Base-by-base conservation (phyloP, 176 grass and related monocot species). In the Hordeum vulgare region DNA sequence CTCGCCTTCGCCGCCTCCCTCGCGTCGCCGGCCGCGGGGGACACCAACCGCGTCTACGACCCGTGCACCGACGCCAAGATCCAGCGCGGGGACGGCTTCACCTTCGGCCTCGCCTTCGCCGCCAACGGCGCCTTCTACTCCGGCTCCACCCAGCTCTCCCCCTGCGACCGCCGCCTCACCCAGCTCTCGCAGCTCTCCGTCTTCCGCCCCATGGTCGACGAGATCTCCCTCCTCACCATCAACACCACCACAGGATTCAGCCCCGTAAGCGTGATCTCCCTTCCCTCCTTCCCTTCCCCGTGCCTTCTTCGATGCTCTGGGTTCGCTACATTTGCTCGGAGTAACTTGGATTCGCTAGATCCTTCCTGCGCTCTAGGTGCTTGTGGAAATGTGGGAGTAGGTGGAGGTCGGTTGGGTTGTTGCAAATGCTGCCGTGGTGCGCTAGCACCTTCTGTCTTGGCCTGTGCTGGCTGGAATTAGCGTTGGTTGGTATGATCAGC, bases 171-270 rank as follows among this genome's bases (percentile, higher is more conserved):
- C 77, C 97, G 93, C 80, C 97, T 99, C 80, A 66, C 83, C 70
- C 93, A 96, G 58, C 53, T 83, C 26, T 71, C 68, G 7, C 89
- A 96, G 89, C 93, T 99, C 62, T 83, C 93, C 69, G 71, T 96
- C 73, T 99, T 99, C 91, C 97, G 97, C 58, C 93, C 97, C 87
- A 96, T 86, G 88, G 86, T 99, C 51, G 97, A 99, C 78, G 93
- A 99, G 91, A 99, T 99, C 87, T 94, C 97, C 28, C 97, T 99
- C 18, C 97, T 99, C 89, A 99, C 97, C 64, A 51, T 96, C 88
- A 96, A 99, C 77, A 96, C 96, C 54, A 99, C 96, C 40, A 80
- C 88, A 3, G 91, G 84, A 25, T 93, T 96, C 45, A 53, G 90
- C 80, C 90, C 90, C 27, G 94, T 96, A 71, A 90, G 86, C 47